Evolutionary conservation across 2,329 filamentous ascomycete genomes (phyloP).

Genomic region (Exophiala lecanii-corni): DNA sequence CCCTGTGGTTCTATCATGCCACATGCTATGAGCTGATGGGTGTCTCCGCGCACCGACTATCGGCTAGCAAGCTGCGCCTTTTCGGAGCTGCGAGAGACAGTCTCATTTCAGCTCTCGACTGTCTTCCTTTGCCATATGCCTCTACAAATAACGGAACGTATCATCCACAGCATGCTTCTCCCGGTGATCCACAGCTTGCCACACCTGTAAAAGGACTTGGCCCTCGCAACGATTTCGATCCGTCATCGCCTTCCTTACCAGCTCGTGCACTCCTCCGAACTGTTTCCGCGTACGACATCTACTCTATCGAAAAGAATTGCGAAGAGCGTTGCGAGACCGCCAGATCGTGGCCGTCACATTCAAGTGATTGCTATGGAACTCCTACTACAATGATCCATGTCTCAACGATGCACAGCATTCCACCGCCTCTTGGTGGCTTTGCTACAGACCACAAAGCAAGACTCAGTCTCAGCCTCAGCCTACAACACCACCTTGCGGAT

Average conservation of each 20-base stretch:
- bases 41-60: slow-evolving; percentile 24
- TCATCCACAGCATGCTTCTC: slow-evolving; percentile 10
- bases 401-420: no score
- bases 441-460: slow-evolving; percentile 4
- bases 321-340: no score
- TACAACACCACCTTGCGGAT: slow-evolving; percentile 17
- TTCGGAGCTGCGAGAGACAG: slow-evolving; percentile 21
- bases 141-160: slow-evolving; percentile 11
- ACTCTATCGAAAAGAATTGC: no score
- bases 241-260: background rate
- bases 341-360: no score
- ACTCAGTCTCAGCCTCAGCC: slow-evolving; percentile 20
- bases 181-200: background rate
- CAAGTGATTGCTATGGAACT: no score
- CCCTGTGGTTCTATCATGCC: slow-evolving; percentile 26
- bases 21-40: slow-evolving; percentile 25
- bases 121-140: slow-evolving; percentile 20
- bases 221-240: background rate
- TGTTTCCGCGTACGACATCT: background rate
- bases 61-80: slow-evolving; percentile 21
- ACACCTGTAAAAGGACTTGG: background rate
- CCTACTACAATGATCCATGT: no score
- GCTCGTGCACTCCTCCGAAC: background rate
- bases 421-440: no score
- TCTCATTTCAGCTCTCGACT: slow-evolving; percentile 16